These are phyloP conservation scores for Phytophthora hybrid DNA, from an alignment of 352 stramenopile species.

Conservation along the genomic window DNA sequence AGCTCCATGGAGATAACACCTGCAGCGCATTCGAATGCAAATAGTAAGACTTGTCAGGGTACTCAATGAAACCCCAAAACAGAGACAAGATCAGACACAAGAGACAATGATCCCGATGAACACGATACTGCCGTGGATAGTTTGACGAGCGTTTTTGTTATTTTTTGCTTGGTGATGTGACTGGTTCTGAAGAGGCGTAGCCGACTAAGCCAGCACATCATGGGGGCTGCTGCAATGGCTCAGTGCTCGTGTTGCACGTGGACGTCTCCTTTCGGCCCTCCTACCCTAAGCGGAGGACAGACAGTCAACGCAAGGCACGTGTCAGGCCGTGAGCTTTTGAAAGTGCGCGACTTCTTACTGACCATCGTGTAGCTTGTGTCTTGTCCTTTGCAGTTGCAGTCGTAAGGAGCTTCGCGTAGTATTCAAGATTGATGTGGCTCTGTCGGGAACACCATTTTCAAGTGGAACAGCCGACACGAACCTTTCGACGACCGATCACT, in stretches of 20 bases:
- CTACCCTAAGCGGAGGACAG: not conserved
- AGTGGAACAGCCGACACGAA: not conserved
- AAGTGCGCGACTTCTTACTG: not conserved
- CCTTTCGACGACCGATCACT: conserved; percentile 3
- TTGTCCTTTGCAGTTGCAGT: not conserved
- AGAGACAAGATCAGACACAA: not conserved
- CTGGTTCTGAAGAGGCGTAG: conserved; percentile 20
- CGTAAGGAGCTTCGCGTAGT: conserved; percentile 1
- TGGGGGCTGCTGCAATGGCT: not conserved
- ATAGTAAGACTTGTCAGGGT: too few species aligned
- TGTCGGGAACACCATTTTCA: not conserved
- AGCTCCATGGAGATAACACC: too few species aligned
- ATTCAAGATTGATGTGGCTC: conserved; percentile 19
- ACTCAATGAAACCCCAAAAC: too few species aligned
- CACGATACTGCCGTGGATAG: conserved; percentile 18
- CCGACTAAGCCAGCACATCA: too few species aligned
- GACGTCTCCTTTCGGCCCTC: not conserved
- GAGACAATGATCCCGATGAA: conserved; percentile 1
- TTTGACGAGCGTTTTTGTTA: conserved; percentile 21
- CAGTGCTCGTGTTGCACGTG: conserved; percentile 22
- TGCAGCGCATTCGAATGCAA: too few species aligned
- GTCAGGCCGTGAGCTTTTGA: conserved; percentile 7
- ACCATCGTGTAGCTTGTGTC: not conserved
- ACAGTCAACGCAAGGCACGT: not conserved
- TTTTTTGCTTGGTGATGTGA: not conserved